These are phyloP conservation scores for Santalum album DNA, from an alignment of 164 flowering plant genomes.

Conservation along the genomic window DNA sequence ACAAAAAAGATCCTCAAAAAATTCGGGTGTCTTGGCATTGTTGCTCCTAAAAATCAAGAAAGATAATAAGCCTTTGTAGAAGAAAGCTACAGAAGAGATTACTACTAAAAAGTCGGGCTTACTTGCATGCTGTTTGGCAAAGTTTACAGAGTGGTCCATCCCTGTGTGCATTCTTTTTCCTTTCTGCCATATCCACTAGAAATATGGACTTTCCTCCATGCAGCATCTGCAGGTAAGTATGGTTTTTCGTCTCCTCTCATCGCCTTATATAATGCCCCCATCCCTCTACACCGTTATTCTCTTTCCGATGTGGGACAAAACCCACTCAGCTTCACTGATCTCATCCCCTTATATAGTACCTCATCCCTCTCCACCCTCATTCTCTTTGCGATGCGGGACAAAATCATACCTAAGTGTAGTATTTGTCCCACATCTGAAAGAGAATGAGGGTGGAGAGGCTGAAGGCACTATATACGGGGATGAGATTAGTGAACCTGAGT, in stretches of 20 bases:
- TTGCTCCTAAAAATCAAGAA: constrained; percentile 41
- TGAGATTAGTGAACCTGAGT: too few relatives aligned
- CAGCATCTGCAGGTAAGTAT: constrained; percentile 56
- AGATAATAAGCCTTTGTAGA: neutral
- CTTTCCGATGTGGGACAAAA: too few relatives aligned
- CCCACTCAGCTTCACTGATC: too few relatives aligned
- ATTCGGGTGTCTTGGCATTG: constrained; percentile 71
- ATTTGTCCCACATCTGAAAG: too few relatives aligned
- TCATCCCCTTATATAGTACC: too few relatives aligned
- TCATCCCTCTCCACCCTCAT: too few relatives aligned
- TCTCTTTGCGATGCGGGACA: too few relatives aligned
- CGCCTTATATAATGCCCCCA: too few relatives aligned
- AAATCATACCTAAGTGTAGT: too few relatives aligned
- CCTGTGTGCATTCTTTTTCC: constrained; percentile 63
- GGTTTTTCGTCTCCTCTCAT: constrained; percentile 58
- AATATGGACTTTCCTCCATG: constrained; percentile 60
- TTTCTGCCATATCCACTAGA: constrained; percentile 36
- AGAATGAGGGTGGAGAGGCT: too few relatives aligned
- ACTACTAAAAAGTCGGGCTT: constrained; percentile 14
- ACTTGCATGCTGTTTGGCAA: constrained; percentile 82
- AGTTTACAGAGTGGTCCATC: constrained; percentile 96
- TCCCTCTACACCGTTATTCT: too few relatives aligned
- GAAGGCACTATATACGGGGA: too few relatives aligned
- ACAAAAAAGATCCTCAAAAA: constrained; percentile 89
- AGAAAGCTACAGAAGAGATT: neutral